phyloP scores from a whole-genome alignment of 176 grass and related monocot genomes.

The Puccinellia tenuiflora region DNA sequence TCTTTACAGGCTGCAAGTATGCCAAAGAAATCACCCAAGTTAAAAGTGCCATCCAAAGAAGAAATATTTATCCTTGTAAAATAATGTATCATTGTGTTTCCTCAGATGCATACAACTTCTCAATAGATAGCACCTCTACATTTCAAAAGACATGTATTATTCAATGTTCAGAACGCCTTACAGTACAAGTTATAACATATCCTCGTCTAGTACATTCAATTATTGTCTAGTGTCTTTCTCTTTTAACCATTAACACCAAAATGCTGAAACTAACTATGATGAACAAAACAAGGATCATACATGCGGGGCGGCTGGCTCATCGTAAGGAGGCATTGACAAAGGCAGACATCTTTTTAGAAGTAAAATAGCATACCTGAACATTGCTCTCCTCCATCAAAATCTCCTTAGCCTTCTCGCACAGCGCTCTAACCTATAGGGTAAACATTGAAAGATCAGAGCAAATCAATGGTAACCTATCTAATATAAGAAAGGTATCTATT shows the following conservation, averaged over 20 bases:
- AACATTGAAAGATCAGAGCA: neutral
- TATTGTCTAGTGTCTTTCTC: neutral
- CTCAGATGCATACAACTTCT: neutral
- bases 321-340: neutral
- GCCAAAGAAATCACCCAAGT: conserved; percentile 6
- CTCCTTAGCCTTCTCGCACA: conserved; percentile 97
- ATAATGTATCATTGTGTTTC: neutral
- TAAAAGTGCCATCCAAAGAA: conserved; percentile 13
- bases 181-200: neutral
- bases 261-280: neutral
- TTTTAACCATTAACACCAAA: neutral
- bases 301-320: neutral
- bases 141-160: neutral
- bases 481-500: neutral
- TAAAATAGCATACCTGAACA: conserved; percentile 55
- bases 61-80: neutral
- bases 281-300: neutral
- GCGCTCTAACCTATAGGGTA: conserved; percentile 54
- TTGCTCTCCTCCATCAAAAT: conserved; percentile 98
- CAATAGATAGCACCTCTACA: neutral
- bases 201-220: neutral
- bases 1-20: conserved; percentile 82
- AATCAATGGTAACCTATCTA: neutral
- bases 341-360: neutral
- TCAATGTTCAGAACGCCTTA: neutral